Evolutionary conservation across 257 asterid genomes (phyloP).

Genomic region (Fraxinus anomala): DNA sequence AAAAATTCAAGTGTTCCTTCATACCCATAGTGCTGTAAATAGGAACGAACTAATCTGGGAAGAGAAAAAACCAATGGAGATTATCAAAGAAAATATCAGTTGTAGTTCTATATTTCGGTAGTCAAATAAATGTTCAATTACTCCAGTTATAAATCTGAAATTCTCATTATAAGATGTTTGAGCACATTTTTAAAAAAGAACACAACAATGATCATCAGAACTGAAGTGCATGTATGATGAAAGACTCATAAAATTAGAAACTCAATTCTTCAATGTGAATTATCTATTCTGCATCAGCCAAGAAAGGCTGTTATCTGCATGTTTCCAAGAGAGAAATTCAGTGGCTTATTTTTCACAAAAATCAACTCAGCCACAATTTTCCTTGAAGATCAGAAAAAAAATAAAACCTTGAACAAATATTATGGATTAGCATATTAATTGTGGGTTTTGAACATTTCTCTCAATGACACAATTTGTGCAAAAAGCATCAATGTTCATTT

Average conservation of each 20-base stretch:
- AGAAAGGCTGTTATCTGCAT: not conserved
- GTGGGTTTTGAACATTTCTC: conserved; percentile 9
- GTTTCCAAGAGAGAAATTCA: not conserved
- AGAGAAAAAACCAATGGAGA: conserved; percentile 25
- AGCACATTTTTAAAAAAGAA: not conserved
- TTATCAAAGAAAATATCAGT: conserved; percentile 19
- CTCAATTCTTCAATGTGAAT: not conserved
- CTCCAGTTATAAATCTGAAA: conserved; percentile 13
- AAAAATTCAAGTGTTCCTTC: conserved; percentile 74
- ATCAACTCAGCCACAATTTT: conserved; percentile 7
- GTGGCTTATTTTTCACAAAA: not conserved
- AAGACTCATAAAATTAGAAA: conserved; percentile 13
- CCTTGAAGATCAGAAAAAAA: conserved; percentile 7
- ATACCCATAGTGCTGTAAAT: conserved; percentile 91
- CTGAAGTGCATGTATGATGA: conserved; percentile 11
- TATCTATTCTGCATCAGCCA: not conserved
- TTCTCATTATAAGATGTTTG: conserved; percentile 11
- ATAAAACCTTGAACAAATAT: not conserved
- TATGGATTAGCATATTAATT: not conserved
- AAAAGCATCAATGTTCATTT: not conserved
- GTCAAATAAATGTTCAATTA: not conserved
- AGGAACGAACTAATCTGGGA: conserved; percentile 79
- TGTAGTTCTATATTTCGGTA: not conserved
- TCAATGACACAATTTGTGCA: not conserved
- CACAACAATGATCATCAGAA: not conserved